phyloP scores from a whole-genome alignment of 345 rosid species.

The Iberis pinnata region DNA sequence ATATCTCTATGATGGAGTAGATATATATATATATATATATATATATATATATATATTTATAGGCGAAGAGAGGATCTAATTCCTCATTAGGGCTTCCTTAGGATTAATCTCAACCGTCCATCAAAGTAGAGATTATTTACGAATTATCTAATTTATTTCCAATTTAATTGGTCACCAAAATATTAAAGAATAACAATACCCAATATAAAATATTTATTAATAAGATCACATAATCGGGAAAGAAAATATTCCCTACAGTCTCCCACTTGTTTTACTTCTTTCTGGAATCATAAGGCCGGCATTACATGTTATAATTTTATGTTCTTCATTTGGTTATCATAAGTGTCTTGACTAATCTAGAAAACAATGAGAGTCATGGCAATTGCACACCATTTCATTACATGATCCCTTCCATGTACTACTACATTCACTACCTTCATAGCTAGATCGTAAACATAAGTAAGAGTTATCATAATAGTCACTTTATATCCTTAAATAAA shows the following conservation, averaged over 20 bases:
- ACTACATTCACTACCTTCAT: background rate
- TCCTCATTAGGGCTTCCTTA: too few species aligned
- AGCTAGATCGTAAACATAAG: background rate
- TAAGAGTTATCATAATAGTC: background rate
- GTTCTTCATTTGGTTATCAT: background rate
- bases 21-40: too few species aligned
- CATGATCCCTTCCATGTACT: background rate
- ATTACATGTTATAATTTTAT: background rate
- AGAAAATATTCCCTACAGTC: background rate
- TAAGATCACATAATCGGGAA: background rate
- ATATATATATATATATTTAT: too few species aligned
- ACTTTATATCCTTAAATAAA: background rate
- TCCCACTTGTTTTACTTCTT: background rate
- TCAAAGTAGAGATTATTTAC: too few species aligned
- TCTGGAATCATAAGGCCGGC: background rate
- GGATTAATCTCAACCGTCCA: too few species aligned
- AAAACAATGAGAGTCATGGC: background rate
- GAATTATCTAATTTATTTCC: background rate
- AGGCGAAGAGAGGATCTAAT: too few species aligned
- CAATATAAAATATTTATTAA: background rate
- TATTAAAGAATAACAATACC: too few species aligned
- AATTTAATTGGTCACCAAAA: background rate
- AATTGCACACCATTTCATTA: too few species aligned
- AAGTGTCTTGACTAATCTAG: background rate
- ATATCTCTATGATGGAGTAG: too few species aligned